Conservation (phyloP, 2,329 filamentous ascomycete species). For the Diaporthe destruens region DNA sequence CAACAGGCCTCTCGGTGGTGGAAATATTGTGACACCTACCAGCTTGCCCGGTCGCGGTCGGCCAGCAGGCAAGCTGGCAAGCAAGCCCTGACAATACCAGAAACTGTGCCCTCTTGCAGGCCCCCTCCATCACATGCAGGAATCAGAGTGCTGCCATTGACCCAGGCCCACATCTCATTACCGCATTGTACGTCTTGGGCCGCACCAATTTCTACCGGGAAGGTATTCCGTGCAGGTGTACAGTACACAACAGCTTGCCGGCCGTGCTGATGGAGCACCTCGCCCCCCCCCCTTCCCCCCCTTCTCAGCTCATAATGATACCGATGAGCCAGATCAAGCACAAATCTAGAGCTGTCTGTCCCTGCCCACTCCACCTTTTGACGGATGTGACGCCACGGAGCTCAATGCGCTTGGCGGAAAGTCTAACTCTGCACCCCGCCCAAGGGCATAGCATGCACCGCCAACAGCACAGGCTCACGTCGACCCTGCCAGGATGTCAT, state of each 20-base stretch:
- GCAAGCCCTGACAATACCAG: background rate
- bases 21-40: background rate
- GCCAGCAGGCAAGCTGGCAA: no score
- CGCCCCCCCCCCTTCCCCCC: no score
- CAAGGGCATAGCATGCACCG: slow-evolving; percentile 7
- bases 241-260: slow-evolving; percentile 22
- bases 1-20: background rate
- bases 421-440: slow-evolving; percentile 24
- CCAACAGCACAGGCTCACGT: slow-evolving; percentile 16
- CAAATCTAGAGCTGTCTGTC: slow-evolving; percentile 20
- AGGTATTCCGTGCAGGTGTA: slow-evolving; percentile 22
- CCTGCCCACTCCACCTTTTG: slow-evolving; percentile 1
- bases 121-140: slow-evolving; percentile 25
- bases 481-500: slow-evolving; percentile 9
- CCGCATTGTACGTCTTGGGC: slow-evolving; percentile 30
- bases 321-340: slow-evolving; percentile 26
- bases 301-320: slow-evolving; percentile 15
- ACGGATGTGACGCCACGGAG: slow-evolving; percentile 35
- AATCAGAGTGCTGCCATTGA: slow-evolving; percentile 15
- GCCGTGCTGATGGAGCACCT: no score
- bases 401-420: slow-evolving; percentile 30
- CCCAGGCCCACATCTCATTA: slow-evolving; percentile 38
- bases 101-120: background rate
- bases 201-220: slow-evolving; percentile 25
- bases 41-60: background rate